Percentiles rank a stretch among this genome's conserved stretches.
These are phyloP conservation scores for Daedaleopsis sinensis DNA, from an alignment of 768 basidiomycete genomes.

Conservation along the genomic window DNA sequence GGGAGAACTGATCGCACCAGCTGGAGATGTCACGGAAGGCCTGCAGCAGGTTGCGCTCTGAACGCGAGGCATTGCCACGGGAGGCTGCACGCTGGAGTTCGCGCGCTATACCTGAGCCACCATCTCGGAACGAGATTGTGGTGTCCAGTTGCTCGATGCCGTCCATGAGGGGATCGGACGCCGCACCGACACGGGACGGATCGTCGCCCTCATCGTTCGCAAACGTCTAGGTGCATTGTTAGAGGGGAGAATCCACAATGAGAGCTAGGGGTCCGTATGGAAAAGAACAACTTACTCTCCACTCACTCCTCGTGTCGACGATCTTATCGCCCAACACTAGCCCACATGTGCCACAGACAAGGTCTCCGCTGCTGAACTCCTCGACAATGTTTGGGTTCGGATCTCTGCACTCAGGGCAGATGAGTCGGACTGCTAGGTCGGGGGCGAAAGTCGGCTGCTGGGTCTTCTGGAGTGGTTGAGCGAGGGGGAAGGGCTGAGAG, in stretches of 20 bases:
- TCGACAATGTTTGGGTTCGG: constrained; percentile 94
- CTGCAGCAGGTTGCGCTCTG: constrained; percentile 82
- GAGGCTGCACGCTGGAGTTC: constrained; percentile 93
- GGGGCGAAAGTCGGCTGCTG: constrained; percentile 70
- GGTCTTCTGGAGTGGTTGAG: constrained; percentile 53
- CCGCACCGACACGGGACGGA: constrained; percentile 99
- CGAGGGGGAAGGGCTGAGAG: constrained; percentile 81
- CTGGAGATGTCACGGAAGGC: constrained; percentile 91
- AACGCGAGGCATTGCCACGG: constrained; percentile 74
- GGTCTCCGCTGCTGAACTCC: constrained; percentile 96
- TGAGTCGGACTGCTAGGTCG: constrained; percentile 84
- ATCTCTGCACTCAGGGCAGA: constrained; percentile 95
- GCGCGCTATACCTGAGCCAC: constrained; percentile 88
- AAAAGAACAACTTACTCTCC: constrained; percentile 69
- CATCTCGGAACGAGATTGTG: constrained; percentile 93
- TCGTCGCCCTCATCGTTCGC: constrained; percentile 99
- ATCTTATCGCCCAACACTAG: constrained; percentile 95
- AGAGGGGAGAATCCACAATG: constrained; percentile 20
- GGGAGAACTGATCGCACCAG: constrained; percentile 95
- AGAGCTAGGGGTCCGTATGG: constrained; percentile 21
- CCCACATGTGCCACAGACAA: constrained; percentile 93
- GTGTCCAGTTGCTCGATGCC: constrained; percentile 95
- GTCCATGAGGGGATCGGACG: constrained; percentile 90
- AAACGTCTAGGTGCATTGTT: constrained; percentile 74
- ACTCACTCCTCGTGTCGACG: constrained; percentile 98